Evolutionary conservation across 2,329 filamentous ascomycete species (phyloP), one percentile per base, ranked within the genome.

Genomic region (Coniella lustricola): DNA sequence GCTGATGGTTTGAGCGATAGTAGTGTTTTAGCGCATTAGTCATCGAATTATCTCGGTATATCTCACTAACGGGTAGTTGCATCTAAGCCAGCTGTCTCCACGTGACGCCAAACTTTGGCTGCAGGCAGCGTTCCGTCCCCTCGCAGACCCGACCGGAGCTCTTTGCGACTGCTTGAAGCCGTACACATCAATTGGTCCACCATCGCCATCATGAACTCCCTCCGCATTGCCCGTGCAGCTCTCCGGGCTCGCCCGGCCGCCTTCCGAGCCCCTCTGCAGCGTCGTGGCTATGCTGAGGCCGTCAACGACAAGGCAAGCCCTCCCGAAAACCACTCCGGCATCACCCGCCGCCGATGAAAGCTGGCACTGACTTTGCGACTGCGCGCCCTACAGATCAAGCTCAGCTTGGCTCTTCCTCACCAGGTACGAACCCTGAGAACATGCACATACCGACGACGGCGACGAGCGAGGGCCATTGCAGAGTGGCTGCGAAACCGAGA

Each of bases 391-490:
- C 61, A 84, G 81, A 95, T 98, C 81, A 94, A 95, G 84, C 84
- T 98, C 76, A 95, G 89, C 79, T 79, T 98, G 76, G 83, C 87
- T 69, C 87, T 98, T 63, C 93, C 93, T 75, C 91, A 97, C 76
- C 87, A 96, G 90, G 93, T 97, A 89, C 73, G 87, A 66, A n/a
- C n/a, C n/a, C 29, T 3, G 44, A n/a, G 25, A 44, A 31, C 17
- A n/a, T 10, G 12, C 3, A n/a, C 25, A 5, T 29, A 29, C 25
- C 25, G 25, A 13, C n/a, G 10, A 2, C n/a, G 3, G 2, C n/a
- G 18, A 38, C 7, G 9, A 14, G 2, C n/a, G 18, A 7, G 13
- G n/a, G 0, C 9, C 2, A 12, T 7, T n/a, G 16, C 13, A 29
- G 31, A 25, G 22, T 17, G 17, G 7, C 2, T 7, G 4, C 7